Base-by-base conservation (phyloP, 1,284 basidiomycete genomes). In the Cryptococcus sp. region DNA sequence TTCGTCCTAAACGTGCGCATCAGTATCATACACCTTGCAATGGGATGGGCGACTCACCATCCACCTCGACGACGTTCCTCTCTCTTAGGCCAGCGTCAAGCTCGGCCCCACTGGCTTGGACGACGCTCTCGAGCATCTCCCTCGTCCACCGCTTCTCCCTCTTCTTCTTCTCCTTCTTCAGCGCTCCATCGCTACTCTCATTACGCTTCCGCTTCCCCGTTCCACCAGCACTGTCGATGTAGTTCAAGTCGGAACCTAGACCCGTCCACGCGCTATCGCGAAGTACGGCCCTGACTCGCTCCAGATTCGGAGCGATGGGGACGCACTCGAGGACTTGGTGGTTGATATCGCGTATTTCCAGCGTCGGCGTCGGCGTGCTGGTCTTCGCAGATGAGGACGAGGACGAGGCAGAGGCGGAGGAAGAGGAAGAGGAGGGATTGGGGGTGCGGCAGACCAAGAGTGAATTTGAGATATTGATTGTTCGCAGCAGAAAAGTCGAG, bases 401-500 rank as follows among this genome's bases (percentile, higher is more conserved):
- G 54, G 45, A 38, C 23, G 39, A 35, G 23, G 59, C 22, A 13
- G 59, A n/a, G 38, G 54, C 52, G 1, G 53, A 50, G 17, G 54
- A 17, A 40, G 25, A 22, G 46, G 53, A 41, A 39, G 53, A 27
- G 46, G 52, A 31, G n/a, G 50, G 22, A 31, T 54, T 71, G 3
- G 84, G 81, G 13, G 86, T 79, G 2, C 87, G 86, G 53, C 88
- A 82, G 47, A 95, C 83, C 15, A 91, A 81, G 39, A 93, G 80
- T 1, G 90, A 87, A 75, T 96, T 96, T 17, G 92, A 95, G 48
- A 94, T 81, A 3, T 85, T 82, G 8, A 96, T 87, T 0, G 91
- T 89, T 6, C 92, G 87, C 23, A 96, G 80, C 0, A 84, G 75
- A 73, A 88, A 96, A 0, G 93, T 96, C 72, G 85, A 86, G 60